phyloP scores from a whole-genome alignment of 2,329 filamentous ascomycete species.

The Cladophialophora carrionii region DNA sequence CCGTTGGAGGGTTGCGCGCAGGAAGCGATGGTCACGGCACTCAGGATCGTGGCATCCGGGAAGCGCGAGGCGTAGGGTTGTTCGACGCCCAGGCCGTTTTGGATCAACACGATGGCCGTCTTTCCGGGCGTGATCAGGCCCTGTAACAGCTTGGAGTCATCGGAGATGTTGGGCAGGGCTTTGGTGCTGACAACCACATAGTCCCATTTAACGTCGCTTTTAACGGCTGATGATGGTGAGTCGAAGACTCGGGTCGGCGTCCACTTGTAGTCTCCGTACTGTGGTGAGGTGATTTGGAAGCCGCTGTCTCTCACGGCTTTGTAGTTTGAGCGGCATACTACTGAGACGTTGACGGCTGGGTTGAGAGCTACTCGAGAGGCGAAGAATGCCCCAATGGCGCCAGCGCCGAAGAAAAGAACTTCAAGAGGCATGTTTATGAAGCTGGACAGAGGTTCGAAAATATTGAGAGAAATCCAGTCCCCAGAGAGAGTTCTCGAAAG shows the following conservation, averaged over 20 bases:
- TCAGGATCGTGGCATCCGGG: slow-evolving; percentile 63
- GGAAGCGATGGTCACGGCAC: slow-evolving; percentile 70
- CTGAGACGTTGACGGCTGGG: slow-evolving; percentile 61
- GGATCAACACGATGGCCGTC: slow-evolving; percentile 65
- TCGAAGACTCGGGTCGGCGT: slow-evolving; percentile 64
- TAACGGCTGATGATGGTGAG: slow-evolving; percentile 60
- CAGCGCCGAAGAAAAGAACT: slow-evolving; percentile 38
- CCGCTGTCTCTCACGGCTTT: slow-evolving; percentile 63
- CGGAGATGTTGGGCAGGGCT: slow-evolving; percentile 67
- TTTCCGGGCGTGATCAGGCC: slow-evolving; percentile 61
- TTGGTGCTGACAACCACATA: slow-evolving; percentile 73
- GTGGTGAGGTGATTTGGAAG: slow-evolving; percentile 66
- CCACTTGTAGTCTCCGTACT: slow-evolving; percentile 70
- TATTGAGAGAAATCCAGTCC: slow-evolving; percentile 5
- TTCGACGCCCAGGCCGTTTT: slow-evolving; percentile 73
- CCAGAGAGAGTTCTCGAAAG: neutral
- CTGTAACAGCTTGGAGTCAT: slow-evolving; percentile 64
- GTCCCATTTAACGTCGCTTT: slow-evolving; percentile 58
- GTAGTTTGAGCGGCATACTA: slow-evolving; percentile 76
- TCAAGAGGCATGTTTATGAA: slow-evolving; percentile 29
- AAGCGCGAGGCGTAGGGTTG: slow-evolving; percentile 67
- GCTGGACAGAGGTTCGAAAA: neutral
- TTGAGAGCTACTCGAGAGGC: slow-evolving; percentile 35
- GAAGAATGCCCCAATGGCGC: slow-evolving; percentile 39
- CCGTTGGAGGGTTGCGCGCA: slow-evolving; percentile 68